Percentiles rank a stretch among this genome's conserved stretches.
phyloP scores from a whole-genome alignment of 768 basidiomycete species.

The Mycena indigotica region DNA sequence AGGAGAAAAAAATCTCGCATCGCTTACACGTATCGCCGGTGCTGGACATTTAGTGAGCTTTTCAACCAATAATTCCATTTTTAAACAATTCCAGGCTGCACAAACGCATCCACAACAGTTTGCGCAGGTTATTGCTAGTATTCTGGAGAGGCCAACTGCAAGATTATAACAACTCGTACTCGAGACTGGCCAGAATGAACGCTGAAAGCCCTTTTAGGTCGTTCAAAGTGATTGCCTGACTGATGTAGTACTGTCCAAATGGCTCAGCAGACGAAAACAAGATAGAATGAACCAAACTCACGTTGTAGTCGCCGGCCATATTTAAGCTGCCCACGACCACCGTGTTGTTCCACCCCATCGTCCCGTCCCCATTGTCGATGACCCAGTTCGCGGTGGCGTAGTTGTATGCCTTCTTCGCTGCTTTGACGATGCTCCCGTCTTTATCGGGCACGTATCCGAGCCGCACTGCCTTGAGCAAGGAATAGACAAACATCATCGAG shows the following conservation, averaged over 20 bases:
- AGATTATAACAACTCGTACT: constrained; percentile 36
- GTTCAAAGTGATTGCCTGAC: constrained; percentile 40
- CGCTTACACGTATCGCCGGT: constrained; percentile 38
- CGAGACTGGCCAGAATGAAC: constrained; percentile 49
- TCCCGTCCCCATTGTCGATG: constrained; percentile 42
- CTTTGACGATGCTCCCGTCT: constrained; percentile 40
- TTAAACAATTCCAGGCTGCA: not conserved
- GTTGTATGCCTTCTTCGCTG: constrained; percentile 43
- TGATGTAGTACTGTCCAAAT: constrained; percentile 44
- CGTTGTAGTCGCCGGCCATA: constrained; percentile 36
- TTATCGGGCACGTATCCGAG: constrained; percentile 41
- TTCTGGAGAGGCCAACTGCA: not conserved
- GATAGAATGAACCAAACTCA: constrained; percentile 21
- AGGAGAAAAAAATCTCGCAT: constrained; percentile 39
- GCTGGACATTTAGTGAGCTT: constrained; percentile 45
- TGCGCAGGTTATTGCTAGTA: not conserved
- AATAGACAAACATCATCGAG: constrained; percentile 48
- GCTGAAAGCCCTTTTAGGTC: constrained; percentile 51
- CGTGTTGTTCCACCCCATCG: constrained; percentile 49
- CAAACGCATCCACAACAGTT: not conserved
- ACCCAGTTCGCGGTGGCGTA: constrained; percentile 46
- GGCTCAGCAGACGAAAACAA: not conserved
- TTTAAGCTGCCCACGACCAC: constrained; percentile 37
- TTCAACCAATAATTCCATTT: not conserved
- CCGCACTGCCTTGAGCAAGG: constrained; percentile 47